These are phyloP conservation scores for Ceratobasidium sp. DNA, from an alignment of 1,284 basidiomycete genomes.

Conservation along the genomic window DNA sequence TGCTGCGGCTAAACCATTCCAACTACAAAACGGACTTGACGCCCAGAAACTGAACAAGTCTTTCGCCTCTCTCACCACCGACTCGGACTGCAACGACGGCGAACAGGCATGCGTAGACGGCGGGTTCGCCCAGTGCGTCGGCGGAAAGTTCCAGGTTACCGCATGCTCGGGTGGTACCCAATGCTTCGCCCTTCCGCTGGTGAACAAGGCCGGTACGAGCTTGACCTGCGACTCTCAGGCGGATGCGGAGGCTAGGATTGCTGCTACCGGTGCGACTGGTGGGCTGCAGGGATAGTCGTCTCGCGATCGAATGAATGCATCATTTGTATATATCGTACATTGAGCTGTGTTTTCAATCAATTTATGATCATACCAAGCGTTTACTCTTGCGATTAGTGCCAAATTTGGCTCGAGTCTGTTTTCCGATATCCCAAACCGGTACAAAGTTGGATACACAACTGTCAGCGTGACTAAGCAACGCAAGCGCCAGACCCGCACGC, in stretches of 20 bases:
- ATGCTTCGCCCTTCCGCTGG: slow-evolving; percentile 68
- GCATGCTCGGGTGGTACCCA: slow-evolving; percentile 59
- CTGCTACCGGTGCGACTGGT: slow-evolving; percentile 60
- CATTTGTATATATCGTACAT: background rate
- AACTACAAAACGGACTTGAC: slow-evolving; percentile 46
- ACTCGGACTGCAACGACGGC: slow-evolving; percentile 54
- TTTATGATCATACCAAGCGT: background rate
- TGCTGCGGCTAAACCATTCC: slow-evolving; percentile 27
- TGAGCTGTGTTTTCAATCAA: background rate
- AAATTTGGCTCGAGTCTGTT: background rate
- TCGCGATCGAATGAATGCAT: background rate
- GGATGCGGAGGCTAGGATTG: slow-evolving; percentile 62
- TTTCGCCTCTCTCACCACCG: slow-evolving; percentile 47
- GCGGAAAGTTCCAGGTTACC: slow-evolving; percentile 60
- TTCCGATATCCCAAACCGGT: too few relatives aligned
- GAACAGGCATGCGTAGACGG: slow-evolving; percentile 62
- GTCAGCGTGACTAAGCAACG: too few relatives aligned
- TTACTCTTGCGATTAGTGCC: background rate
- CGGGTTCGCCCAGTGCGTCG: slow-evolving; percentile 60
- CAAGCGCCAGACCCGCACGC: too few relatives aligned
- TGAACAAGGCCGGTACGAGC: slow-evolving; percentile 65
- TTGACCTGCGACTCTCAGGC: slow-evolving; percentile 62
- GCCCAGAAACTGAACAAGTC: slow-evolving; percentile 47
- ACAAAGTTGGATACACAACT: too few relatives aligned
- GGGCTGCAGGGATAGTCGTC: slow-evolving; percentile 31